These are phyloP conservation scores for Nigrospora osmanthi DNA, from an alignment of 2,329 filamentous ascomycete genomes.

Conservation along the genomic window DNA sequence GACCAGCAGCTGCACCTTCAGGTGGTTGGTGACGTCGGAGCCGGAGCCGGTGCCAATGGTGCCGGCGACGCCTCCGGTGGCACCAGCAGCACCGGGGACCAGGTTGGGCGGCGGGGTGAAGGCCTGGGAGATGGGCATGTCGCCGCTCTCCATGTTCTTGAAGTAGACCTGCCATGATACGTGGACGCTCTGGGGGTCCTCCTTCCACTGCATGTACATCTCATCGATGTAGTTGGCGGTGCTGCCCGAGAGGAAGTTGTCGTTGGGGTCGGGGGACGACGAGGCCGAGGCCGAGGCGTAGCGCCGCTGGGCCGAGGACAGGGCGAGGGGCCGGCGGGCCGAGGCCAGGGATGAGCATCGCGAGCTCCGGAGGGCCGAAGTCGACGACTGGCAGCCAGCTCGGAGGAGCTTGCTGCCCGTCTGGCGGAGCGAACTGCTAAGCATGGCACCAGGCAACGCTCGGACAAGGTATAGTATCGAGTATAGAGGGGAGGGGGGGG, in stretches of 20 bases:
- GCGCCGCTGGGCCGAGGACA: constrained; percentile 38
- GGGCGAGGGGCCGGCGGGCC: constrained; percentile 40
- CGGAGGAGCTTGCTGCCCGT: constrained; percentile 57
- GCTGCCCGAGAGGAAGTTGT: constrained; percentile 94
- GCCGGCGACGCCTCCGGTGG: constrained; percentile 65
- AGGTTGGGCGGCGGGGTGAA: constrained; percentile 94
- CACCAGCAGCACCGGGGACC: constrained; percentile 72
- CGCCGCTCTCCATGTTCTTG: constrained; percentile 96
- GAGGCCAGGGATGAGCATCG: constrained; percentile 37
- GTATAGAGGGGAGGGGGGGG: no score
- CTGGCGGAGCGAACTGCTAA: constrained; percentile 60
- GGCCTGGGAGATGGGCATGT: constrained; percentile 95
- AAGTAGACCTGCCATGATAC: constrained; percentile 99
- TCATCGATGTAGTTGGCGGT: constrained; percentile 99
- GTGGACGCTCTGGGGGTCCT: constrained; percentile 88
- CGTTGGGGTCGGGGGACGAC: constrained; percentile 67
- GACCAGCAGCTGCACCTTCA: constrained; percentile 96
- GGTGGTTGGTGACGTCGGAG: constrained; percentile 84
- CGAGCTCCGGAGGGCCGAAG: constrained; percentile 24
- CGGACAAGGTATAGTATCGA: constrained; percentile 8
- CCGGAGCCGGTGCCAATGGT: constrained; percentile 59
- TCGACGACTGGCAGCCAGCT: constrained; percentile 38
- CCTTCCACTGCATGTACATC: constrained; percentile 98
- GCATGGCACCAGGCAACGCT: constrained; percentile 50
- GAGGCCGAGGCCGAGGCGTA: constrained; percentile 48